These are phyloP conservation scores for Quercus variabilis DNA, from an alignment of 306 rosid species.

Conservation along the genomic window DNA sequence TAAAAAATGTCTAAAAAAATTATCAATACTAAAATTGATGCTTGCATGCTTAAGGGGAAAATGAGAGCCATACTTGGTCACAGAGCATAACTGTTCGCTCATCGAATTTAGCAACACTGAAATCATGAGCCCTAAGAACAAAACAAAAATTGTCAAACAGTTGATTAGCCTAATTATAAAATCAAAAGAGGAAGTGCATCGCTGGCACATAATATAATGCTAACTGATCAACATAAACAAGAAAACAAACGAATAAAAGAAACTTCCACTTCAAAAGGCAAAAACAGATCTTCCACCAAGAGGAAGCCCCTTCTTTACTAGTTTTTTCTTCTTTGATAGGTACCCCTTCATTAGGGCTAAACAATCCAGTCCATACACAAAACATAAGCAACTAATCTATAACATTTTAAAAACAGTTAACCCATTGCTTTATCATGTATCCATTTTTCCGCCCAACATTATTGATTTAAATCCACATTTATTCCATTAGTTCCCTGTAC, in stretches of 20 bases:
- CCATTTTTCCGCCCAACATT: background rate
- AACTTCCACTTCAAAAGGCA: background rate
- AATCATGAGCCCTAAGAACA: slow-evolving; percentile 69
- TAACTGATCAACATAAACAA: background rate
- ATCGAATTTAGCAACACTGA: slow-evolving; percentile 85
- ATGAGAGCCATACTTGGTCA: slow-evolving; percentile 70
- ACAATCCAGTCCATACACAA: background rate
- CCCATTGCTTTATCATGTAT: background rate
- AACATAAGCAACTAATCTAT: background rate
- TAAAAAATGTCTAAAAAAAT: background rate
- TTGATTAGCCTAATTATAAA: background rate
- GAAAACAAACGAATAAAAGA: no score
- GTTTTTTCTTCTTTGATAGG: background rate
- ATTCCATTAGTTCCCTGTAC: background rate
- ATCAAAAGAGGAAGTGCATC: background rate
- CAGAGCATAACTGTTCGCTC: slow-evolving; percentile 92
- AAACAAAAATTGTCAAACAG: background rate
- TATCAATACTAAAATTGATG: background rate
- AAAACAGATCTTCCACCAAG: background rate
- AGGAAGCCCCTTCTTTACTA: background rate
- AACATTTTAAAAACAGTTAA: no score
- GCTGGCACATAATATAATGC: background rate
- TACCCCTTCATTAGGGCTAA: background rate
- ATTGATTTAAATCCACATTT: background rate
- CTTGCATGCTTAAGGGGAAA: background rate